These are phyloP conservation scores for Lichina pygmaea DNA, from an alignment of 495 filamentous ascomycete species.

Conservation along the genomic window DNA sequence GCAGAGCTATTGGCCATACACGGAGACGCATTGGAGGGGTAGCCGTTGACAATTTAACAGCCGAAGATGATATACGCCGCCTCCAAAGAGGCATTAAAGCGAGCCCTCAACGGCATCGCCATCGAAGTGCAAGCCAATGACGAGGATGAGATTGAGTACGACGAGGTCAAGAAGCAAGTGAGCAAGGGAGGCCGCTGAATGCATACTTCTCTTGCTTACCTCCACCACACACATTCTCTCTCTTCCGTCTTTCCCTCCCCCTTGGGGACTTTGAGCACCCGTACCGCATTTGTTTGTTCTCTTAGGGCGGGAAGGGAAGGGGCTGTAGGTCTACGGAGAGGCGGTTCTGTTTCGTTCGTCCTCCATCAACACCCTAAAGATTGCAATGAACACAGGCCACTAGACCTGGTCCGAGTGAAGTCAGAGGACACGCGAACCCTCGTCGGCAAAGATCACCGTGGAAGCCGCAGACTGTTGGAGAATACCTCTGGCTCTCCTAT, in stretches of 20 bases:
- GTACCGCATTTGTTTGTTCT: too few relatives aligned
- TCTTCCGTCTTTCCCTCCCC: background rate
- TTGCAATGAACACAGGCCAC: too few relatives aligned
- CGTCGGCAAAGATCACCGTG: too few relatives aligned
- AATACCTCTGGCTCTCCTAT: too few relatives aligned
- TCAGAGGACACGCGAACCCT: too few relatives aligned
- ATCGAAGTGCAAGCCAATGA: slow-evolving; percentile 85
- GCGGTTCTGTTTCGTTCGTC: too few relatives aligned
- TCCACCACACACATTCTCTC: background rate
- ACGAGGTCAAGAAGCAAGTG: slow-evolving; percentile 47
- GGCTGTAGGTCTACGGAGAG: too few relatives aligned
- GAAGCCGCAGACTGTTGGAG: too few relatives aligned
- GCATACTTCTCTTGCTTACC: slow-evolving; percentile 2
- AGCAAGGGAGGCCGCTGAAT: slow-evolving; percentile 31
- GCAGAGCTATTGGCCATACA: background rate
- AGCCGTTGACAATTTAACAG: slow-evolving; percentile 14
- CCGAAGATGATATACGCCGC: slow-evolving; percentile 91
- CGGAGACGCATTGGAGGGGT: slow-evolving; percentile 1
- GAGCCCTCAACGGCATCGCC: slow-evolving; percentile 52
- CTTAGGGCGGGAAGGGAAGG: too few relatives aligned
- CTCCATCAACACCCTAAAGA: too few relatives aligned
- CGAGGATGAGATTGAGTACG: slow-evolving; percentile 65
- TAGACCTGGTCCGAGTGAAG: too few relatives aligned
- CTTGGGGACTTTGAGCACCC: too few relatives aligned
- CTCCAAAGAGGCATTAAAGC: slow-evolving; percentile 79